Base-by-base conservation (phyloP, 2,329 filamentous ascomycete genomes). In the Calonectria naviculata region DNA sequence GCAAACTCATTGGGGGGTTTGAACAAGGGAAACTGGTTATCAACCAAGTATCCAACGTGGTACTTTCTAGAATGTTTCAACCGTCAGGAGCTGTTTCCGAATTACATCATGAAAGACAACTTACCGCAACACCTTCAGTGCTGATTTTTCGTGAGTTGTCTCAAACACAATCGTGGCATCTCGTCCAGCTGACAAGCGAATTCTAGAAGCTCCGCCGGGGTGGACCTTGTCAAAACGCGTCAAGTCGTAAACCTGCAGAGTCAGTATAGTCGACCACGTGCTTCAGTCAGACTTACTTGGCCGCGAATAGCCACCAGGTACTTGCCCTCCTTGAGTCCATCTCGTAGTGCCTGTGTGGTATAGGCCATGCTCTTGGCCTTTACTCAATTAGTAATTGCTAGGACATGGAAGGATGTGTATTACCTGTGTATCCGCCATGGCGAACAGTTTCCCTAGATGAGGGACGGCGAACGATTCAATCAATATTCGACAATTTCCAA, bases 111-210 rank as follows among this genome's bases (percentile, higher is more conserved):
- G 31, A 34, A 5, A 21, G 9, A 21, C 26, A 13, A 19, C 24
- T 58, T 38, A 58, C 52, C 31, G 34, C 13, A 58, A 10, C 7
- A 58, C 52, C 31, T 58, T 38, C 31, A 58, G 24, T 3, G 52
- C 52, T 13, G 52, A 26, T 17, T 58, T 58, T 10, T 58, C 52
- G 52, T 58, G 52, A 17, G 31, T 58, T 19, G 52, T 58, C 31
- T 58, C 52, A 36, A 58, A 58, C 13, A 58, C 52, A 8, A 58
- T 58, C 8, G 52, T 58, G 52, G 52, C 52, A 58, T 58, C 52
- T 38, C 52, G 21, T 19, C 52, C 52, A 17, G 52, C 52, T 7
- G 52, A 58, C 21, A 58, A 38, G 29, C 52, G 52, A 15, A 58
- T 58, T 26, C 52, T 36, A 12, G 52, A 58, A 17, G 52, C 52